phyloP scores from a whole-genome alignment of 2,329 filamentous ascomycete species.

The Colletotrichum scovillei region DNA sequence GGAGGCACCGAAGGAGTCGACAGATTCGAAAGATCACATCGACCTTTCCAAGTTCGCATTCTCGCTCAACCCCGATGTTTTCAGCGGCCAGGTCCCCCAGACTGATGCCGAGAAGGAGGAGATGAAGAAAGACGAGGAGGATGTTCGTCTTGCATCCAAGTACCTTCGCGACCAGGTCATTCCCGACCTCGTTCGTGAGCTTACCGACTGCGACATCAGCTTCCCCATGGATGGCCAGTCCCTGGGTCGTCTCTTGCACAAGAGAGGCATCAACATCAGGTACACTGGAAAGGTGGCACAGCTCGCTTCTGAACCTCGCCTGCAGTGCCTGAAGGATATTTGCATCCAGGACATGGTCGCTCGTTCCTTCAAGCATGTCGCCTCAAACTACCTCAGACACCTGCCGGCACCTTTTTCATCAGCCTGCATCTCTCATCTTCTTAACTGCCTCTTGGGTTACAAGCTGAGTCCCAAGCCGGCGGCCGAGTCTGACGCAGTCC shows the following conservation, averaged over 20 bases:
- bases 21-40: conserved; percentile 70
- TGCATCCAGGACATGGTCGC: conserved; percentile 92
- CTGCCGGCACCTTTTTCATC: conserved; percentile 84
- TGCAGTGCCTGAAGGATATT: conserved; percentile 82
- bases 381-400: conserved; percentile 81
- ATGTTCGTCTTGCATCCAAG: conserved; percentile 85
- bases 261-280: conserved; percentile 95
- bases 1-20: conserved; percentile 36
- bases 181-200: conserved; percentile 85
- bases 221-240: conserved; percentile 99
- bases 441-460: conserved; percentile 91
- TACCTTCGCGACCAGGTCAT: conserved; percentile 83
- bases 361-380: conserved; percentile 95
- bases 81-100: conserved; percentile 91
- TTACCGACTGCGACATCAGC: conserved; percentile 91
- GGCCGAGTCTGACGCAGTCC: conserved; percentile 79
- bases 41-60: conserved; percentile 91
- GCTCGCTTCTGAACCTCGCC: conserved; percentile 75
- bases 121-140: conserved; percentile 84
- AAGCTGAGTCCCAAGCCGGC: conserved; percentile 81
- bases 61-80: conserved; percentile 93
- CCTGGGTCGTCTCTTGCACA: conserved; percentile 88
- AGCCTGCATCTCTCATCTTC: conserved; percentile 83
- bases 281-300: conserved; percentile 90
- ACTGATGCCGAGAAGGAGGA: conserved; percentile 90